Evolutionary conservation across 164 flowering plant species (phyloP).

Genomic region (Houttuynia cordata): DNA sequence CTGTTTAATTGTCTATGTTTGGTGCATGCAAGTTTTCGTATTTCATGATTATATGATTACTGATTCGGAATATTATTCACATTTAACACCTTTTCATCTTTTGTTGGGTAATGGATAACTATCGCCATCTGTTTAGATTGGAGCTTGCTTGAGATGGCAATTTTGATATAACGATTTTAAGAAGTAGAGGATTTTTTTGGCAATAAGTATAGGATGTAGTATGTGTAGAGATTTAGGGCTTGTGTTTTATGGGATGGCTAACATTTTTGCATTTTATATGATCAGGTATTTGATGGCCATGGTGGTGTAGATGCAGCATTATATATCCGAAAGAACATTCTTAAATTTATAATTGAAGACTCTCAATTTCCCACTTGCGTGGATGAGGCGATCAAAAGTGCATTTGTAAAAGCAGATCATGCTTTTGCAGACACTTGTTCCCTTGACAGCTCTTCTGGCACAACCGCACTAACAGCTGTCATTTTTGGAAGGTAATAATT

Average conservation of each 20-base stretch:
- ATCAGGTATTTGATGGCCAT: constrained; percentile 95
- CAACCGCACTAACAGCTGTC: constrained; percentile 83
- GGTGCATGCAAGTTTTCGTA: too few species aligned
- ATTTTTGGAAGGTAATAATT: constrained; percentile 52
- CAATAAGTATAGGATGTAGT: too few species aligned
- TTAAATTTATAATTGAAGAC: constrained; percentile 66
- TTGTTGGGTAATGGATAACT: too few species aligned
- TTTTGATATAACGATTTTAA: too few species aligned
- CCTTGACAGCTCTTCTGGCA: constrained; percentile 83
- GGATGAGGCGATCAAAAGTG: constrained; percentile 65
- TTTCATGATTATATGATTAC: too few species aligned
- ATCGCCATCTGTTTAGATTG: too few species aligned
- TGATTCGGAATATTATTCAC: too few species aligned
- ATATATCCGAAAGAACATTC: constrained; percentile 54
- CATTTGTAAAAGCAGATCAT: constrained; percentile 65
- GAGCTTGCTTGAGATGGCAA: too few species aligned
- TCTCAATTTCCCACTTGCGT: constrained; percentile 49
- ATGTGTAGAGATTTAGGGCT: background rate
- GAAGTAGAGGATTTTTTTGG: too few species aligned
- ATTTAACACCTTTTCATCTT: too few species aligned
- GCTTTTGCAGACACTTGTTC: constrained; percentile 70
- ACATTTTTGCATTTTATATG: constrained; percentile 5
- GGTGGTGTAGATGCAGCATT: constrained; percentile 84
- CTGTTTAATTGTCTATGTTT: too few species aligned
- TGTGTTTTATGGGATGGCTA: background rate